Evolutionary conservation across 164 flowering plant genomes (phyloP), one percentile per base, ranked within the genome.

Genomic region (Kalanchoe fedtschenkoi): DNA sequence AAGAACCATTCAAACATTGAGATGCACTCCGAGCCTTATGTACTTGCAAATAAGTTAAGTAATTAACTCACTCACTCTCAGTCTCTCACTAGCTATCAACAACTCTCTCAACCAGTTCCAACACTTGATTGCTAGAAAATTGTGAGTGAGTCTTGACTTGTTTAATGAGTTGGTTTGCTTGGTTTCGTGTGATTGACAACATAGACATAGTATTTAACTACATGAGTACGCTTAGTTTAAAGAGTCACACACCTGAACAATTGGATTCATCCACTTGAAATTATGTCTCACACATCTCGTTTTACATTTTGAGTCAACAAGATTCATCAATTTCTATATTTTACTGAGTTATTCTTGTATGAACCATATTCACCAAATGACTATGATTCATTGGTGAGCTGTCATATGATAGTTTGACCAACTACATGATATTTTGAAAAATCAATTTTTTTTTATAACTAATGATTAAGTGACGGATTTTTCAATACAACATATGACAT

Each of bases 1-100:
- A 64, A 68, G 47, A 59, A 60, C 55, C 34, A 41, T 43, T 53
- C 58, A 58, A 34, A 28, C 26, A 61, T 60, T 33, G 62, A 21
- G 62, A 21, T 62, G 19, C 51, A 56, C 55, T 19, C 14, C 21
- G 37, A 30, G 22, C n/a, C 43, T 38, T 22, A 10, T 51, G 56
- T 51, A 10, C 32, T 51, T 51, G 32, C 26, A 51, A 47, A 51
- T 51, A 29, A 51, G 56, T 51, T 51, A 11, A 51, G 56, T 51
- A 51, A 42, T 2, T 16, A 3, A 6, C n/a, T n/a, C n/a, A n/a
- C n/a, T n/a, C n/a, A n/a, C n/a, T n/a, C n/a, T n/a, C n/a, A n/a
- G n/a, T n/a, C n/a, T 14, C 46, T 42, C 46, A 10, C 46, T 15
- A 42, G n/a, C 46, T 1, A 42, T 0, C 46, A 47, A 51, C 56